phyloP scores from a whole-genome alignment of 306 rosid genomes.

The Lotus japonicus region DNA sequence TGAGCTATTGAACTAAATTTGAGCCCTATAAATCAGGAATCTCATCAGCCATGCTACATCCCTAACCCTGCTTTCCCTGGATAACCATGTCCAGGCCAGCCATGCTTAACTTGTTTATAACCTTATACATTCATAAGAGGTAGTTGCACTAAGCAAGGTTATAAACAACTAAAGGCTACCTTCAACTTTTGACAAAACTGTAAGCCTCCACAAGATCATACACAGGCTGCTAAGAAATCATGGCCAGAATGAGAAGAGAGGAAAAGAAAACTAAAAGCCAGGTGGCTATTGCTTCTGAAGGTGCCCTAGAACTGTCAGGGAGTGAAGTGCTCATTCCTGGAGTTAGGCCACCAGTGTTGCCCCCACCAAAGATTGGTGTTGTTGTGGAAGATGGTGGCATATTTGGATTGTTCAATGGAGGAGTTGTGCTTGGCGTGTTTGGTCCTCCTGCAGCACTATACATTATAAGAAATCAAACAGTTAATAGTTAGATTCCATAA shows the following conservation, averaged over 20 bases:
- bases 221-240: conserved; percentile 14
- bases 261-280: conserved; percentile 13
- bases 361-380: conserved; percentile 36
- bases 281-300: conserved; percentile 6
- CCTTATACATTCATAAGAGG: conserved; percentile 19
- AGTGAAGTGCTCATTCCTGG: conserved; percentile 45
- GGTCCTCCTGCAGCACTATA: conserved; percentile 77
- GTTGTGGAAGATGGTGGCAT: conserved; percentile 36
- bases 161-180: conserved; percentile 29
- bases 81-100: conserved; percentile 16
- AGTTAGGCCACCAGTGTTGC: conserved; percentile 22
- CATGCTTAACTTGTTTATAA: conserved; percentile 29
- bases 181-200: conserved; percentile 67
- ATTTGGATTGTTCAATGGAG: conserved; percentile 33
- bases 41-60: conserved; percentile 18
- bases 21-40: conserved; percentile 29
- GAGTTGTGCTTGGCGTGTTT: conserved; percentile 39
- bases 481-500: conserved; percentile 7
- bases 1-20: conserved; percentile 26
- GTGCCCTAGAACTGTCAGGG: conserved; percentile 39
- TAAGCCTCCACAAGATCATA: conserved; percentile 33
- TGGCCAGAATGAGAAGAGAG: conserved; percentile 21
- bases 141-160: conserved; percentile 17
- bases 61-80: conserved; percentile 26
- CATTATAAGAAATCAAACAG: conserved; percentile 4